Percentiles rank a stretch among this genome's conserved stretches.
Conservation (phyloP, 768 basidiomycete genomes). For the Nidula microcarpa region DNA sequence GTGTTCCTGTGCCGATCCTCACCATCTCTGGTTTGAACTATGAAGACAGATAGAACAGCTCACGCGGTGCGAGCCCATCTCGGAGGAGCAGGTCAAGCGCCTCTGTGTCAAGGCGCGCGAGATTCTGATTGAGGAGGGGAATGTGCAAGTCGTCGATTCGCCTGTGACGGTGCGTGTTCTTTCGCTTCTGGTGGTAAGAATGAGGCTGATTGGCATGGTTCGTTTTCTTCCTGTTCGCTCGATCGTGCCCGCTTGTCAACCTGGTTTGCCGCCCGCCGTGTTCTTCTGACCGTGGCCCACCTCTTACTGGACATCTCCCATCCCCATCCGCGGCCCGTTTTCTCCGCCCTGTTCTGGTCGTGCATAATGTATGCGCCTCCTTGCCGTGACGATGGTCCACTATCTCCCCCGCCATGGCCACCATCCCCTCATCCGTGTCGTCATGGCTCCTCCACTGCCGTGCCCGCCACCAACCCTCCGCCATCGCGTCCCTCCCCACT, state of each 20-base stretch:
- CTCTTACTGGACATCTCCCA: background rate
- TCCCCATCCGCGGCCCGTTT: background rate
- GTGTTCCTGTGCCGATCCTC: background rate
- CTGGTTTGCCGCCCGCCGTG: background rate
- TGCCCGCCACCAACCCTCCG: too few relatives aligned
- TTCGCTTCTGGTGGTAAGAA: constrained; percentile 7
- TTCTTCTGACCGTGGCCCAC: background rate
- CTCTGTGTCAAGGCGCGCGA: constrained; percentile 95
- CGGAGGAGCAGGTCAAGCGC: constrained; percentile 93
- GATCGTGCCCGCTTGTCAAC: background rate
- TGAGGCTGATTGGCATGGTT: background rate
- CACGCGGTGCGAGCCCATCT: constrained; percentile 89
- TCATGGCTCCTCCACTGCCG: too few relatives aligned
- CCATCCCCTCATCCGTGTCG: too few relatives aligned
- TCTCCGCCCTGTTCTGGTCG: too few relatives aligned
- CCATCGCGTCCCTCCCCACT: too few relatives aligned
- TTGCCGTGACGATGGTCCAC: too few relatives aligned
- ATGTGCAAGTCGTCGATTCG: constrained; percentile 93
- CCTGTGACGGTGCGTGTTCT: constrained; percentile 79
- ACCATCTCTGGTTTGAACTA: background rate
- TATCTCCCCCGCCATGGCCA: too few relatives aligned
- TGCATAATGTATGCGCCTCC: too few relatives aligned
- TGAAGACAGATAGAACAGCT: constrained; percentile 92
- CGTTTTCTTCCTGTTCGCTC: background rate
- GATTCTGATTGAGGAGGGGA: constrained; percentile 96